phyloP scores from a whole-genome alignment of 1,139 yeast genomes.

The Geotrichum histeridarum region DNA sequence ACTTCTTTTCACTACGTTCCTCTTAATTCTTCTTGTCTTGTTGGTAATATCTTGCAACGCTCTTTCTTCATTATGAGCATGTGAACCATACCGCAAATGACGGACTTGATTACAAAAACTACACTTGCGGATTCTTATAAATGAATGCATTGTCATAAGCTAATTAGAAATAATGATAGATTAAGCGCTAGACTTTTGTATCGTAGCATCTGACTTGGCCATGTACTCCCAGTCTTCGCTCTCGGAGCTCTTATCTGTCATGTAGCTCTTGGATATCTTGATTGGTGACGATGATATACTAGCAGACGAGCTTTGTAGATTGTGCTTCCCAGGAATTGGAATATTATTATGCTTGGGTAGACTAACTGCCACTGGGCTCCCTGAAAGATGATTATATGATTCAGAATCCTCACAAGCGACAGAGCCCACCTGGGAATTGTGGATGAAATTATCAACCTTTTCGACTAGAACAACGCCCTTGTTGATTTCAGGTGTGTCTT shows the following conservation, averaged over 20 bases:
- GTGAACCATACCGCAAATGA: too few relatives aligned
- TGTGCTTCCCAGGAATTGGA: not conserved
- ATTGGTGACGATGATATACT: constrained; percentile 12
- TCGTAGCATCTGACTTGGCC: constrained; percentile 9
- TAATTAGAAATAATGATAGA: not conserved
- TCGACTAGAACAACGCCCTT: constrained; percentile 1
- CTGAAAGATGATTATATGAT: not conserved
- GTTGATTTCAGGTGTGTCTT: not conserved
- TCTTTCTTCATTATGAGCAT: too few relatives aligned
- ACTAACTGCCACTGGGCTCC: not conserved
- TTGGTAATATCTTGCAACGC: not conserved
- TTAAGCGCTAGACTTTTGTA: not conserved
- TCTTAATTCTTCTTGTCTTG: not conserved
- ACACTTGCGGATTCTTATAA: not conserved
- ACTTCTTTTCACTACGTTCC: not conserved
- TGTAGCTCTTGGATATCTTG: constrained; percentile 7
- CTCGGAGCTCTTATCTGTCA: constrained; percentile 3
- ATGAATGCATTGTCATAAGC: not conserved
- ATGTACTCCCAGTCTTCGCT: constrained; percentile 12
- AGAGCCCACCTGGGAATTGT: not conserved
- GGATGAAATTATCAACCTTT: not conserved
- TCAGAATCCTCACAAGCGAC: not conserved
- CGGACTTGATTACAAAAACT: not conserved
- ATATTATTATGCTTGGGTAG: not conserved
- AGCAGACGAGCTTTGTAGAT: not conserved